Evolutionary conservation across 1,284 basidiomycete genomes (phyloP).

Genomic region (Puccinia coronata): DNA sequence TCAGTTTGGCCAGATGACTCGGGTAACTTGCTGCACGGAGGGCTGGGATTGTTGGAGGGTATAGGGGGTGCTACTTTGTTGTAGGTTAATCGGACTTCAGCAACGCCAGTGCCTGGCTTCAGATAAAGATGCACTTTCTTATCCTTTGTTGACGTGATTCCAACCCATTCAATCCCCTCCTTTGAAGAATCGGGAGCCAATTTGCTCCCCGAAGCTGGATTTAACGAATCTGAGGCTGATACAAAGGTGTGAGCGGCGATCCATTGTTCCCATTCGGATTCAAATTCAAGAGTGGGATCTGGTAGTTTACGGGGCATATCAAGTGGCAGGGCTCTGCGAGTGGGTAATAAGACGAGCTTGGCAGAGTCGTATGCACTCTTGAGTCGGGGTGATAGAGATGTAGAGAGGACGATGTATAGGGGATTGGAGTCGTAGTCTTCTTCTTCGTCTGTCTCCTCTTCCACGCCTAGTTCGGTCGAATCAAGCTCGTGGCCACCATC

Average conservation of each 20-base stretch:
- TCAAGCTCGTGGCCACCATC: constrained; percentile 33
- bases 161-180: constrained; percentile 44
- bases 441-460: constrained; percentile 50
- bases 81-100: constrained; percentile 46
- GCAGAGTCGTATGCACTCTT: constrained; percentile 52
- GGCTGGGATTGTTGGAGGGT: not conserved
- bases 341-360: constrained; percentile 51
- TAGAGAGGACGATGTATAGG: constrained; percentile 51
- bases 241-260: constrained; percentile 50
- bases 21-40: not conserved
- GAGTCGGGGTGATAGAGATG: constrained; percentile 51
- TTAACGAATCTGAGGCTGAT: constrained; percentile 23
- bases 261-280: constrained; percentile 51
- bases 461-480: constrained; percentile 7
- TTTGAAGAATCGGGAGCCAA: constrained; percentile 12
- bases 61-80: not conserved
- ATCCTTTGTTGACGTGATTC: constrained; percentile 23
- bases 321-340: constrained; percentile 50
- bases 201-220: not conserved
- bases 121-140: constrained; percentile 35
- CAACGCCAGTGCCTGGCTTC: constrained; percentile 49
- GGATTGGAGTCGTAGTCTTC: constrained; percentile 51
- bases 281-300: constrained; percentile 49
- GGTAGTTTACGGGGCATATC: constrained; percentile 50
- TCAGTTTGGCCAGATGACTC: constrained; percentile 10